Evolutionary conservation across 2,329 filamentous ascomycete genomes (phyloP).

Genomic region (Amauroascus verrucosus): DNA sequence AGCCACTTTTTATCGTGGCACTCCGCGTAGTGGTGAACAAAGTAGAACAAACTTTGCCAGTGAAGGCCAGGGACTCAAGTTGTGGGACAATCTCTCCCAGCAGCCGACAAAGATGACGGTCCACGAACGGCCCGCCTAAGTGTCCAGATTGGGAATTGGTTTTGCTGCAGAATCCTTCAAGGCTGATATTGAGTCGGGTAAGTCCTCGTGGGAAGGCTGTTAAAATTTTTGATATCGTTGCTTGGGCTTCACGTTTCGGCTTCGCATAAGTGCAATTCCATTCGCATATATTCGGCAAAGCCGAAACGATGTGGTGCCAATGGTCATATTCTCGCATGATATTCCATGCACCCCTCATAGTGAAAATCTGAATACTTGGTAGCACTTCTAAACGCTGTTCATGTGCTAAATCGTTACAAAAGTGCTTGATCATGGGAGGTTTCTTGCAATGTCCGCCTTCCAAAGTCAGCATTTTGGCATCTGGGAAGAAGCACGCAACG

Average conservation of each 20-base stretch:
- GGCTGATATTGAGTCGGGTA: conserved; percentile 54
- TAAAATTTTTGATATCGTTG: conserved; percentile 57
- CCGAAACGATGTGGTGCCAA: conserved; percentile 51
- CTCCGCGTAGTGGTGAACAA: conserved; percentile 54
- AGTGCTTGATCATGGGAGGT: conserved; percentile 56
- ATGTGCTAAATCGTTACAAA: conserved; percentile 30
- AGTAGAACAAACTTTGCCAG: conserved; percentile 58
- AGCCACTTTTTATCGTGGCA: conserved; percentile 41
- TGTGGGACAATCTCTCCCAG: conserved; percentile 52
- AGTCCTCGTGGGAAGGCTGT: conserved; percentile 48
- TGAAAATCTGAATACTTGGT: conserved; percentile 52
- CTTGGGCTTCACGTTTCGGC: conserved; percentile 63
- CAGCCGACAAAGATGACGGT: conserved; percentile 55
- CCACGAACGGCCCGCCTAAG: conserved; percentile 34
- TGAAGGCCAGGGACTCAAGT: conserved; percentile 60
- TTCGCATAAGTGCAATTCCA: conserved; percentile 52
- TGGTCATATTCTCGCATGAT: conserved; percentile 55
- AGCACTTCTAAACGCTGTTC: conserved; percentile 39
- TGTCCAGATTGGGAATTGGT: conserved; percentile 50
- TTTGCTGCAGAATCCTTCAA: conserved; percentile 61
- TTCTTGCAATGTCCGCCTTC: conserved; percentile 71
- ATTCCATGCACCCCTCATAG: conserved; percentile 70
- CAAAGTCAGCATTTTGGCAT: conserved; percentile 56
- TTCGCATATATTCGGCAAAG: conserved; percentile 54
- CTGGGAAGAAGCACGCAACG: conserved; percentile 48